Percentiles rank a stretch among this genome's conserved stretches.
Evolutionary conservation across 2,329 filamentous ascomycete genomes (phyloP).

Genomic region (Beauveria sp.): DNA sequence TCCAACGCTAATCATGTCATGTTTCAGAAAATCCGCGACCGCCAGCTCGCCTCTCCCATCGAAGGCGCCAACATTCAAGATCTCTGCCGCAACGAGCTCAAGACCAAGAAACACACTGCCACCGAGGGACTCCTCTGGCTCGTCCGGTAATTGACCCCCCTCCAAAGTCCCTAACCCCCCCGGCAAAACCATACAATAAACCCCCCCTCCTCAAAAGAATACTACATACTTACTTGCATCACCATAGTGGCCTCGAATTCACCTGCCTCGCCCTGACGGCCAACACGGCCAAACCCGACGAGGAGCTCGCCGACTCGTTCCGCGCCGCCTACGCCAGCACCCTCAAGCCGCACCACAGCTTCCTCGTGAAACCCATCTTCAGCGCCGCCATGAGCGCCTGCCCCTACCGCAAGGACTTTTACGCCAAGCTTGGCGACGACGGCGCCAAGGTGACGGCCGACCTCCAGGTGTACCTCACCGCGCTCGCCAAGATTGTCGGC

Average conservation of each 20-base stretch:
- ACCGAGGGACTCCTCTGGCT: constrained; percentile 90
- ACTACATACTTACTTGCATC: too few relatives aligned
- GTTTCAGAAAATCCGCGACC: constrained; percentile 75
- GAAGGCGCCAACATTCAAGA: constrained; percentile 81
- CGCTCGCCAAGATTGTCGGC: constrained; percentile 68
- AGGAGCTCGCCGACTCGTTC: constrained; percentile 85
- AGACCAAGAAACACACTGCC: constrained; percentile 79
- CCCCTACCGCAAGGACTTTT: constrained; percentile 91
- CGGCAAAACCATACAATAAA: too few relatives aligned
- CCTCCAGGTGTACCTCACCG: constrained; percentile 64
- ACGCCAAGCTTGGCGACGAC: constrained; percentile 71
- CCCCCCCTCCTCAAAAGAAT: too few relatives aligned
- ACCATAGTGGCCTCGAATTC: constrained; percentile 77
- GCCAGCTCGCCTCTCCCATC: constrained; percentile 67
- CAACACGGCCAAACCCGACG: constrained; percentile 59
- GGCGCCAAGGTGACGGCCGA: constrained; percentile 53
- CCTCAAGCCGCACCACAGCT: constrained; percentile 85
- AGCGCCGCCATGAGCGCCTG: constrained; percentile 86
- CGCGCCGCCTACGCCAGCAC: constrained; percentile 74
- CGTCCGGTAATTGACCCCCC: constrained; percentile 51
- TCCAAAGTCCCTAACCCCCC: too few relatives aligned
- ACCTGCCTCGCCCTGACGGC: constrained; percentile 75
- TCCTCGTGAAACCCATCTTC: constrained; percentile 88
- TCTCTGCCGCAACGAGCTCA: constrained; percentile 79
- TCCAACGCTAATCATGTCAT: neutral